phyloP scores from a whole-genome alignment of 768 basidiomycete genomes.

The Amanita fuliginea region DNA sequence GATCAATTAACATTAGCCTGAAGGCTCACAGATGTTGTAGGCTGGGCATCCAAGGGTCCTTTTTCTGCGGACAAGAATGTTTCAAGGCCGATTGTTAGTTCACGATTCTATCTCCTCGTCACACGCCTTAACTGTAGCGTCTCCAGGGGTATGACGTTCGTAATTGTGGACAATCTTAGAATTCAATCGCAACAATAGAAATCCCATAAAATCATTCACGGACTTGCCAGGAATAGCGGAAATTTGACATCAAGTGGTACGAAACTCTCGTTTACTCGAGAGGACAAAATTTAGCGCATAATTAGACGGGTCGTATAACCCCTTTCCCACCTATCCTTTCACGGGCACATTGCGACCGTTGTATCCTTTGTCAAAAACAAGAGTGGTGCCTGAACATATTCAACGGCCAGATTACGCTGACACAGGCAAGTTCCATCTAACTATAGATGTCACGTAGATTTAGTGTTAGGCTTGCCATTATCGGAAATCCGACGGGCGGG shows the following conservation, averaged over 20 bases:
- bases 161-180: background rate
- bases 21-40: conserved; percentile 25
- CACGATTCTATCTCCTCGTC: conserved; percentile 1
- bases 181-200: conserved; percentile 35
- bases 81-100: conserved; percentile 90
- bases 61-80: conserved; percentile 92
- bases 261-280: background rate
- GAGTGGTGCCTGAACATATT: conserved; percentile 76
- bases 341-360: conserved; percentile 72
- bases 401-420: conserved; percentile 81
- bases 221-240: conserved; percentile 33
- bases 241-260: conserved; percentile 6
- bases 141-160: conserved; percentile 23
- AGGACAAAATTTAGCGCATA: background rate
- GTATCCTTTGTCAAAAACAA: conserved; percentile 78
- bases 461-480: conserved; percentile 39
- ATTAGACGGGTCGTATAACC: conserved; percentile 69
- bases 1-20: conserved; percentile 14
- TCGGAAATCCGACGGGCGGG: conserved; percentile 49
- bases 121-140: conserved; percentile 8
- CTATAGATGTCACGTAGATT: background rate
- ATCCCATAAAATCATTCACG: conserved; percentile 72
- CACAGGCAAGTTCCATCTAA: conserved; percentile 20
- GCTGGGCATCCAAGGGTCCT: conserved; percentile 72
- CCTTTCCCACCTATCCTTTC: conserved; percentile 66